Base-by-base conservation (phyloP, 352 stramenopile genomes). In the Peronosclerospora sorghi region DNA sequence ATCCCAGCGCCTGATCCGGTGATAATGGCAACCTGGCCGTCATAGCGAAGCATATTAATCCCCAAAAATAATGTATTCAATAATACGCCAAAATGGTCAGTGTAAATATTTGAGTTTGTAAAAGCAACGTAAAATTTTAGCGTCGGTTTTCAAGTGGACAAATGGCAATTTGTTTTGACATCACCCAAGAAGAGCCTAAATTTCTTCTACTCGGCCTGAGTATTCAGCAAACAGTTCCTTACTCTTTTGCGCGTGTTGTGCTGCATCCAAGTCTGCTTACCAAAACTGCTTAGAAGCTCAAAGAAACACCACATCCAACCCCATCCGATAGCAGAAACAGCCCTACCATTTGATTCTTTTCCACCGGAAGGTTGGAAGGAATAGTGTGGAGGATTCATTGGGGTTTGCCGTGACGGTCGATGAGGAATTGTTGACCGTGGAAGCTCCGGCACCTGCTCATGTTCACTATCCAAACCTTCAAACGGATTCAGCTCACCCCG, bases 41-140 rank as follows among this genome's bases (percentile, higher is more conserved):
- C 79, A 51, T 68, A 91, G 50, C 76, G 78, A 56, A 86, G 70
- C 62, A 80, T 81, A n/a, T n/a, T n/a, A n/a, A n/a, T n/a, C n/a
- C n/a, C n/a, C n/a, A n/a, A n/a, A n/a, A n/a, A n/a, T n/a, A n/a
- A n/a, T n/a, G n/a, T n/a, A n/a, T n/a, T n/a, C n/a, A n/a, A n/a
- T n/a, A n/a, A n/a, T n/a, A n/a, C n/a, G n/a, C n/a, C n/a, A n/a
- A n/a, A n/a, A n/a, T n/a, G n/a, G n/a, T n/a, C n/a, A n/a, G n/a
- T n/a, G n/a, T n/a, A n/a, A n/a, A n/a, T n/a, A n/a, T n/a, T n/a
- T n/a, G n/a, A n/a, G n/a, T n/a, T n/a, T n/a, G n/a, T n/a, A n/a
- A n/a, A n/a, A n/a, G n/a, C n/a, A n/a, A n/a, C n/a, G n/a, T n/a
- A n/a, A n/a, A n/a, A n/a, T n/a, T n/a, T n/a, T n/a, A n/a, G n/a